Conservation (phyloP, 2,329 filamentous ascomycete genomes). For the Fusarium piperis region DNA sequence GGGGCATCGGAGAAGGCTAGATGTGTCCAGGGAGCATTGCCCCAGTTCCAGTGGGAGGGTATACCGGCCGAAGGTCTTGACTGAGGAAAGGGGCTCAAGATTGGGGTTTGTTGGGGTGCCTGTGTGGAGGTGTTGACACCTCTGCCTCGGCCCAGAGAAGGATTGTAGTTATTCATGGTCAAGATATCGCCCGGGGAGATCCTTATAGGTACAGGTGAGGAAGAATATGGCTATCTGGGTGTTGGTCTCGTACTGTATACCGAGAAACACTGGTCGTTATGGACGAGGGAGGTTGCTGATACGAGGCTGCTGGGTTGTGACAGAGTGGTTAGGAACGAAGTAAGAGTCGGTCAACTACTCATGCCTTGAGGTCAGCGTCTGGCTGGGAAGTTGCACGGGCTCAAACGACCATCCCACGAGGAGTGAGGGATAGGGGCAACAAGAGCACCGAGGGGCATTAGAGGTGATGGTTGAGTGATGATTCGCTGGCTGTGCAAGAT, state of each 20-base stretch:
- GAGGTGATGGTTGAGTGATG: not conserved
- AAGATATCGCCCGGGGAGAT: not conserved
- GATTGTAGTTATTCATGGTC: slow-evolving; percentile 21
- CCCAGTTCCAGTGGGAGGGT: slow-evolving; percentile 17
- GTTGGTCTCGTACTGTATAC: slow-evolving; percentile 1
- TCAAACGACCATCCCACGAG: not conserved
- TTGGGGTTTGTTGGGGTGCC: slow-evolving; percentile 14
- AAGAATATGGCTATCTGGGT: not conserved
- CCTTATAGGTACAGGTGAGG: not conserved
- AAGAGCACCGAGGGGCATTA: not conserved
- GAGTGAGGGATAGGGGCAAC: not conserved
- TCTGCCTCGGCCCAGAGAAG: slow-evolving; percentile 1
- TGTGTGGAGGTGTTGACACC: slow-evolving; percentile 7
- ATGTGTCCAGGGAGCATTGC: slow-evolving; percentile 57
- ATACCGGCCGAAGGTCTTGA: slow-evolving; percentile 8
- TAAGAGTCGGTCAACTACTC: not conserved
- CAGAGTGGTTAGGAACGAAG: not conserved
- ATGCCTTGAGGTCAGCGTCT: slow-evolving; percentile 6
- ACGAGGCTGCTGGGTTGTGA: not conserved
- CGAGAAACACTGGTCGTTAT: not conserved
- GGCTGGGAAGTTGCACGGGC: not conserved
- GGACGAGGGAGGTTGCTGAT: not conserved
- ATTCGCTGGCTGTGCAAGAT: not conserved
- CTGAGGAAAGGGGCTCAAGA: slow-evolving; percentile 8
- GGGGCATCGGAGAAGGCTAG: slow-evolving; percentile 39